Percentiles rank a stretch among this genome's conserved stretches.
These are phyloP conservation scores for Xylaria scruposa DNA, from an alignment of 495 filamentous ascomycete genomes.

Conservation along the genomic window DNA sequence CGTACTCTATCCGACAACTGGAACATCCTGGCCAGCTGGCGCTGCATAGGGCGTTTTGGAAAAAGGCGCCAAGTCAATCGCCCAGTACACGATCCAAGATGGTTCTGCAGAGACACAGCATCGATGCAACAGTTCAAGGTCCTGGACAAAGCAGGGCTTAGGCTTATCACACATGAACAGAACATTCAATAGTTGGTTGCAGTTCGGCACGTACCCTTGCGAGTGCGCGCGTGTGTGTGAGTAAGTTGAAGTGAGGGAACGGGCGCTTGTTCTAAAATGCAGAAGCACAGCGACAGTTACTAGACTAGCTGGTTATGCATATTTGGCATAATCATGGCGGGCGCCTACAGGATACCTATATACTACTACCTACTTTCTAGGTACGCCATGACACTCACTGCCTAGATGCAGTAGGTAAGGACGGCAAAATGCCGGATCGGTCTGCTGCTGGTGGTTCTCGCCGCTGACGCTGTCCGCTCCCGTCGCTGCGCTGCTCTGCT, in stretches of 20 bases:
- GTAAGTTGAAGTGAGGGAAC: constrained; percentile 2
- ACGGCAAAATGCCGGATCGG: constrained; percentile 7
- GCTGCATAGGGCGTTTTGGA: not conserved
- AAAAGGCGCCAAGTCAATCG: constrained; percentile 11
- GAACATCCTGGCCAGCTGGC: constrained; percentile 10
- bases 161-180: constrained; percentile 14
- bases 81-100: constrained; percentile 18
- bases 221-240: constrained; percentile 1
- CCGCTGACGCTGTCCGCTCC: constrained; percentile 13
- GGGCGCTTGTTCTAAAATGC: constrained; percentile 23
- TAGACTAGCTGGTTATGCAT: constrained; percentile 19
- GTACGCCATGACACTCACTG: not conserved
- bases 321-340: constrained; percentile 20
- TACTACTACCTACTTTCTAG: not conserved
- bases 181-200: constrained; percentile 11
- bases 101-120: constrained; percentile 18
- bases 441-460: not conserved
- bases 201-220: constrained; percentile 20
- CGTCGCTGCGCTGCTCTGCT: not conserved
- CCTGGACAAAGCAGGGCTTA: constrained; percentile 13
- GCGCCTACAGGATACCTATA: constrained; percentile 14
- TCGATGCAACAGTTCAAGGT: constrained; percentile 19
- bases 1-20: not conserved
- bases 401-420: not conserved
- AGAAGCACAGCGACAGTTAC: constrained; percentile 11